Percentiles rank a stretch among this genome's conserved stretches.
phyloP scores from a whole-genome alignment of 441 rosid species.

The Heliophila coronopifolia region DNA sequence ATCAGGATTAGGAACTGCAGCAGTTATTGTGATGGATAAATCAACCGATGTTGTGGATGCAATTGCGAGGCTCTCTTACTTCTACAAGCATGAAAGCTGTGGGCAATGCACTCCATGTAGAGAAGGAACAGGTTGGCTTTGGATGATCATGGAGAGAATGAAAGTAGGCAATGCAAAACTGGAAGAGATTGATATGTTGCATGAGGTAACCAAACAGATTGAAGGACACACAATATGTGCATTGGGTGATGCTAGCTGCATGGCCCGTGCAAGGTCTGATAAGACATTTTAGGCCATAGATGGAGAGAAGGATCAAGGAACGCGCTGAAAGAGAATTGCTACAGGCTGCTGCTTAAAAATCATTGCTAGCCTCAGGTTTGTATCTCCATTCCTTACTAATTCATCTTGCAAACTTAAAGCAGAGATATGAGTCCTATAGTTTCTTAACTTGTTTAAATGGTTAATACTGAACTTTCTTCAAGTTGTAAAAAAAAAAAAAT shows the following conservation, averaged over 20 bases:
- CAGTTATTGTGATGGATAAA: conserved; percentile 96
- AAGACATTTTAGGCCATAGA: conserved; percentile 95
- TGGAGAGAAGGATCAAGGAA: conserved; percentile 89
- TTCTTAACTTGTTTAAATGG: conserved; percentile 12
- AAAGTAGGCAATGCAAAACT: conserved; percentile 91
- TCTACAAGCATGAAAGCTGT: conserved; percentile 98
- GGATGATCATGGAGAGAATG: conserved; percentile 99
- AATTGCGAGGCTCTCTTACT: conserved; percentile 93
- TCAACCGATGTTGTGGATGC: conserved; percentile 98
- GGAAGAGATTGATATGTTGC: conserved; percentile 99
- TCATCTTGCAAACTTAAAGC: too few species aligned
- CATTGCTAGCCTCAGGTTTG: conserved; percentile 41
- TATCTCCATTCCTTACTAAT: conserved; percentile 17
- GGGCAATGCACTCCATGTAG: conserved; percentile 99
- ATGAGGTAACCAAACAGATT: conserved; percentile 96
- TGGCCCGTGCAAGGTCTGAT: conserved; percentile 99
- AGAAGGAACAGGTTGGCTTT: conserved; percentile 98
- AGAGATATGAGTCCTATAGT: too few species aligned
- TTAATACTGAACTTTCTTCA: conserved; percentile 13
- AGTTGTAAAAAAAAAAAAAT: conserved; percentile 19
- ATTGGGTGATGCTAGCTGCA: conserved; percentile 97
- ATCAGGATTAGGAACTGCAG: conserved; percentile 94
- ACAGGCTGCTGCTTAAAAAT: conserved; percentile 66
- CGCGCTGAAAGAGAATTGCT: conserved; percentile 88
- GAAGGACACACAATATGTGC: conserved; percentile 99